Evolutionary conservation across 768 basidiomycete species (phyloP).

Genomic region (Megacollybia marginata): DNA sequence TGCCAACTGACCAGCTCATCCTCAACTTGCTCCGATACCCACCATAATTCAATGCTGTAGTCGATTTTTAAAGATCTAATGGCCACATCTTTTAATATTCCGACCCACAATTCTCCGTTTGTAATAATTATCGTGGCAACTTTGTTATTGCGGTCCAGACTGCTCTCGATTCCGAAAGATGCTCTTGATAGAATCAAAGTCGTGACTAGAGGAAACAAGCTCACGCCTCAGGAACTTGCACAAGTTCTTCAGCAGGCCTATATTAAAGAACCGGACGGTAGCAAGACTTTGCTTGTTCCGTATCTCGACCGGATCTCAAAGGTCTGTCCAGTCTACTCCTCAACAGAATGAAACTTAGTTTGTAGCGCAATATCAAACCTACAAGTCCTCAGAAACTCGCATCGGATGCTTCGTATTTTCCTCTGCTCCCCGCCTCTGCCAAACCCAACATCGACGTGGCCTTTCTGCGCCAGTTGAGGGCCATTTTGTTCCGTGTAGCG

Average conservation of each 20-base stretch:
- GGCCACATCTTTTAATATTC: no score
- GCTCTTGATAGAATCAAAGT: conserved; percentile 19
- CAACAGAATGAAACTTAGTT: neutral
- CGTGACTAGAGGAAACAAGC: conserved; percentile 18
- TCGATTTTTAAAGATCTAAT: no score
- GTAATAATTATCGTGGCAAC: conserved; percentile 36
- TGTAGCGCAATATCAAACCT: conserved; percentile 37
- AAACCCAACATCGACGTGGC: conserved; percentile 53
- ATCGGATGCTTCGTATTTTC: conserved; percentile 53
- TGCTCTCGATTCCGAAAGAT: conserved; percentile 27
- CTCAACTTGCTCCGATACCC: no score
- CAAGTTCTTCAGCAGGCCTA: conserved; percentile 58
- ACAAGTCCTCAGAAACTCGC: conserved; percentile 43
- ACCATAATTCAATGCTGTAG: no score
- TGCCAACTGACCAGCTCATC: no score
- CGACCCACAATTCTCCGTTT: conserved; percentile 18
- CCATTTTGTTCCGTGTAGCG: conserved; percentile 65
- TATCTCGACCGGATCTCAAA: conserved; percentile 57
- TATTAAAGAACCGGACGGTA: conserved; percentile 47
- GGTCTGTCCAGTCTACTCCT: conserved; percentile 28
- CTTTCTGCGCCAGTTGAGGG: conserved; percentile 66
- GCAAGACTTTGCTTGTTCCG: conserved; percentile 59
- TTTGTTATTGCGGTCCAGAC: conserved; percentile 43
- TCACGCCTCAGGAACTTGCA: conserved; percentile 33
- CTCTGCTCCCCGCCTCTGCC: conserved; percentile 36